Base-by-base conservation (phyloP, 1,284 basidiomycete genomes). In the Puccinia brachypodii region DNA sequence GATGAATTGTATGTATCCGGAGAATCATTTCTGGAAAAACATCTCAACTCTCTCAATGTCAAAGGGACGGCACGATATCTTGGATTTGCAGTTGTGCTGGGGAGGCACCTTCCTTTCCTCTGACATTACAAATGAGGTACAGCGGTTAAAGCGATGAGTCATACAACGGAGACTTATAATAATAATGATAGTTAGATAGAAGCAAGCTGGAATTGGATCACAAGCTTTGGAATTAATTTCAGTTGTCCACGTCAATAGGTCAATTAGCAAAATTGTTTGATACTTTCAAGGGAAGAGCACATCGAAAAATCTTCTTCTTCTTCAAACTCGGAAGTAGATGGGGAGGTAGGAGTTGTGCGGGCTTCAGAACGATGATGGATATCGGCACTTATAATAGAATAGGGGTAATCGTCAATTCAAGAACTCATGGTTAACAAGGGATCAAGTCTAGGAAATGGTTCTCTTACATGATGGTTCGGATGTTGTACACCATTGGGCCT, bases 401-500 rank as follows among this genome's bases (percentile, higher is more conserved):
- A 44, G n/a, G 25, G 6, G 16, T 19, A 44, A 6, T n/a, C 19
- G n/a, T 68, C 38, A 44, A 47, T 40, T 50, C 47, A 50, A 50
- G 47, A 22, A 9, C 47, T 11, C 11, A 50, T 50, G 47, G 22
- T 50, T 11, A 22, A 22, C 11, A 50, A 50, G 47, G 22, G 9
- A 50, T 11, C 22, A 50, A 22, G 22, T 50, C 22, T 22, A 50
- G 9, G 11, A 50, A 50, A 50, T 11, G 9, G n/a, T n/a, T n/a
- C n/a, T 28, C 72, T 38, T 40, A 74, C 72, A 74, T 74, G 2
- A 53, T 56, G 33, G 36, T 42, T 25, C 50, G 2, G 22, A 74
- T 74, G n/a, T 74, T 74, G n/a, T 74, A 74, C 40, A 74, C 72
- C 72, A 74, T 74, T 1, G 72, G 72, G 4, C 72, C 72, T 22